phyloP scores from a whole-genome alignment of 495 filamentous ascomycete species.

The Pseudotulostoma volvatum region DNA sequence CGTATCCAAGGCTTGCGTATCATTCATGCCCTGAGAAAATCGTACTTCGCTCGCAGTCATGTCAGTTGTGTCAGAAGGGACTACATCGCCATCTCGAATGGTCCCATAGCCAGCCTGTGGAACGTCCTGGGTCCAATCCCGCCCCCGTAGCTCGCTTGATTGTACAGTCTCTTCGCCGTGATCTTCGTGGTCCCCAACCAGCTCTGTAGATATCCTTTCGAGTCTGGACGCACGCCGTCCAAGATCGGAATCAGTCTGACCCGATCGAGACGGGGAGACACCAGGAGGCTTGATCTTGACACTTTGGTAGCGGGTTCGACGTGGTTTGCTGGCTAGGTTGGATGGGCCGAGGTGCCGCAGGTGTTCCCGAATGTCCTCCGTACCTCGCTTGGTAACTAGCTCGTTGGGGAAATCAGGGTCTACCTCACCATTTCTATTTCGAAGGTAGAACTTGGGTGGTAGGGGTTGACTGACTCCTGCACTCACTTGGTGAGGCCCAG shows the following conservation, averaged over 20 bases:
- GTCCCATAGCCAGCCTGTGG: background rate
- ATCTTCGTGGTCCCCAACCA: slow-evolving; percentile 24
- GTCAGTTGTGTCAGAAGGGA: background rate
- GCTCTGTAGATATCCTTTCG: background rate
- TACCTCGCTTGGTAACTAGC: slow-evolving; percentile 23
- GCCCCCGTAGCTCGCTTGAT: slow-evolving; percentile 37
- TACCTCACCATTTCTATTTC: slow-evolving; percentile 17
- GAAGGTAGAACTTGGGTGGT: slow-evolving; percentile 30
- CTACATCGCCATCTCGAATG: background rate
- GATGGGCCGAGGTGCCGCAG: slow-evolving; percentile 84
- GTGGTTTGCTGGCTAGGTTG: slow-evolving; percentile 72
- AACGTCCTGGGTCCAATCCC: slow-evolving; percentile 48
- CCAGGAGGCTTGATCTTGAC: slow-evolving; percentile 79
- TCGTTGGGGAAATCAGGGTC: slow-evolving; percentile 12
- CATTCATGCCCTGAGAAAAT: background rate
- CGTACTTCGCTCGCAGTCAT: too few species aligned
- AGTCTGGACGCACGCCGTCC: slow-evolving; percentile 3
- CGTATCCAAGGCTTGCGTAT: background rate
- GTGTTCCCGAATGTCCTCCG: slow-evolving; percentile 59
- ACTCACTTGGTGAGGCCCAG: slow-evolving; percentile 2
- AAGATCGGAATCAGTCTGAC: slow-evolving; percentile 23
- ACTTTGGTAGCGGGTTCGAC: slow-evolving; percentile 63
- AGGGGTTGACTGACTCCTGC: slow-evolving; percentile 11
- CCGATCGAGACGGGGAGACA: slow-evolving; percentile 23
- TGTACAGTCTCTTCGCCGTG: slow-evolving; percentile 35